Base-by-base conservation (phyloP, 179 eudicot genomes). In the Silene vulgaris region DNA sequence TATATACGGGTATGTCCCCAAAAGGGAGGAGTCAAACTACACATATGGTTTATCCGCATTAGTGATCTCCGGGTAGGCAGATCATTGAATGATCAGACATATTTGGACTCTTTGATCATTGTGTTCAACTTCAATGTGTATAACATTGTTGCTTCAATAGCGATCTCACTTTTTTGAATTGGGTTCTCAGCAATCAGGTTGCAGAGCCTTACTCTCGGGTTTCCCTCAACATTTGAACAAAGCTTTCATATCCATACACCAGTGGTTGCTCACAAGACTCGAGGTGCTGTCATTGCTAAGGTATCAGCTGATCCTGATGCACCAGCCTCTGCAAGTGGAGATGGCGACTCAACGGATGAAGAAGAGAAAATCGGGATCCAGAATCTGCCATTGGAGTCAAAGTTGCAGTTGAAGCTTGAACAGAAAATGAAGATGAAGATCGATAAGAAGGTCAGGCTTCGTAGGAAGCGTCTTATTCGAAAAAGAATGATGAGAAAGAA, bases 401-500 rank as follows among this genome's bases (percentile, higher is more conserved):
- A 90, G 83, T 68, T 85, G 80, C 88, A 91, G 81, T 52, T 84
- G 65, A 83, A 77, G 74, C 85, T 81, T 60, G 96, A 91, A 66
- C 96, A 89, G 76, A 84, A 84, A 86, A 43, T 83, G 83, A 90
- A 74, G 76, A 93, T 91, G 97, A 93, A 87, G 74, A 70, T 89
- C 35, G 93, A 89, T 5, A 93, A 93, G 88, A 93, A 91, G 86
- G 82, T 90, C 73, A 86, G 98, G 65, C 89, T 90, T 9, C 75
- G 91, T 50, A 89, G 97, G 75, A 90, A 89, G 74, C 81, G 89
- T 67, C 98, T 93, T 40, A 81, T 90, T 32, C 85, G 88, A 81
- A 93, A 93, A 74, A 87, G 97, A 64, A 86, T 43, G 50, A 29
- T 91, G 86, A 89, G 98, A 86, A 91, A 91, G 89, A 91, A 88